Conservation (phyloP, 2,329 filamentous ascomycete genomes). For the Diaporthe velutina region DNA sequence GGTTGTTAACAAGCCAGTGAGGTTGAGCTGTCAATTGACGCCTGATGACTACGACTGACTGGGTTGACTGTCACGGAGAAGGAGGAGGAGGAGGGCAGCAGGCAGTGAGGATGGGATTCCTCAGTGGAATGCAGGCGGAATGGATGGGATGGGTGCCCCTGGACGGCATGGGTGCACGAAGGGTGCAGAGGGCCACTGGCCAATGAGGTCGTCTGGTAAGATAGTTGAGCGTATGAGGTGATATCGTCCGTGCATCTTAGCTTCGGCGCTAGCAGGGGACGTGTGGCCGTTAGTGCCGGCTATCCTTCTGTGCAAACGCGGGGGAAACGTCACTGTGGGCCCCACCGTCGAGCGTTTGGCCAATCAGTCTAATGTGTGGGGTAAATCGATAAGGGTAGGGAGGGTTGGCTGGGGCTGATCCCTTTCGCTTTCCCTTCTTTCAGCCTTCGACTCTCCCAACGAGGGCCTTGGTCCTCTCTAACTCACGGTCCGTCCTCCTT, state of each 20-base stretch:
- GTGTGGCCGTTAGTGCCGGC: slow-evolving; percentile 1
- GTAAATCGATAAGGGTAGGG: slow-evolving; percentile 35
- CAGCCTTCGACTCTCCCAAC: slow-evolving; percentile 18
- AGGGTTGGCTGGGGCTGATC: slow-evolving; percentile 5
- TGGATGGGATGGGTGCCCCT: slow-evolving; percentile 16
- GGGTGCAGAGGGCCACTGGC: not conserved
- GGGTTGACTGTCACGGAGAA: not conserved
- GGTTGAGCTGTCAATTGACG: slow-evolving; percentile 18
- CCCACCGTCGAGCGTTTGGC: slow-evolving; percentile 10
- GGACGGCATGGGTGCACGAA: slow-evolving; percentile 16
- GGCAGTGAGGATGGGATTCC: slow-evolving; percentile 10
- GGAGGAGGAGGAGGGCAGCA: slow-evolving; percentile 10
- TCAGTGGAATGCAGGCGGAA: slow-evolving; percentile 22
- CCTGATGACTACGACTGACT: not conserved
- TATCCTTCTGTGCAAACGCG: slow-evolving; percentile 27
- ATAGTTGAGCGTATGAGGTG: slow-evolving; percentile 9
- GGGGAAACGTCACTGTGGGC: slow-evolving; percentile 33
- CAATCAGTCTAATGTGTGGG: slow-evolving; percentile 35
- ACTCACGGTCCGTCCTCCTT: not conserved
- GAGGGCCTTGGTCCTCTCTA: not conserved
- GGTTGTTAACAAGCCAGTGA: slow-evolving; percentile 5
- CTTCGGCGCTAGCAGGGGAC: slow-evolving; percentile 10
- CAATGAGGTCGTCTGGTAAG: slow-evolving; percentile 3
- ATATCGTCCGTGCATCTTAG: slow-evolving; percentile 26
- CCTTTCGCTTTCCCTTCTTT: slow-evolving; percentile 10